Base-by-base conservation (phyloP, 2,329 filamentous ascomycete genomes). In the Calonectria pseudoturangicola region DNA sequence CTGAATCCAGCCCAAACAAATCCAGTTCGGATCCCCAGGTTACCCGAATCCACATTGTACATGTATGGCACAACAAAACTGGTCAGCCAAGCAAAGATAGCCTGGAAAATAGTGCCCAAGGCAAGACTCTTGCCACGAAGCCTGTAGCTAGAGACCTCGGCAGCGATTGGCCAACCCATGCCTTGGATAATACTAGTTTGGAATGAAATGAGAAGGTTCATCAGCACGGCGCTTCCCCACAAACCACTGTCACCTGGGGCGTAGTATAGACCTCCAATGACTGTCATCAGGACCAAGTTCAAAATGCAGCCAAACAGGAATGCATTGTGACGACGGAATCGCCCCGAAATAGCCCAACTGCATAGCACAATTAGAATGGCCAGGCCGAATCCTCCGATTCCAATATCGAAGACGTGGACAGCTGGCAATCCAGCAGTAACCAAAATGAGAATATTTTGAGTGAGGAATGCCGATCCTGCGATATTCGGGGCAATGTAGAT, bases 91-190 rank as follows among this genome's bases (percentile, higher is more conserved):
- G 68, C 62, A n/a, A 54, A 60, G 3, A 71, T 33, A 0, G 68
- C 68, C 21, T 71, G 68, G 2, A 25, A 21, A 62, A 71, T 71
- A 5, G 68, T 71, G 2, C 41, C 68, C 4, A 71, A 43, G 4
- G 68, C 36, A 4, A 71, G 63, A 71, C 68, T 71, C 21, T 71
- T 71, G 5, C 68, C 63, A 27, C 68, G 68, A 15, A 71, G 62
- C 2, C 68, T 43, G 50, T 71, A 71, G 33, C 68, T 71, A 2
- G 68, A 71, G 27, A 71, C 45, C 33, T 71, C 68, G 12, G 68
- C 68, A 21, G 68, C 68, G 27, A 71, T 71, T 1, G 68, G 68
- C 68, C 68, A 71, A 2, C 68, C 68, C 68, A 71, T 71, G 33
- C 43, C 68, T 28, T 71, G 68, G 16, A 71, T 62, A 15, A 71